Evolutionary conservation across 495 filamentous ascomycete species (phyloP).

Genomic region (Lepidopterella palustris): DNA sequence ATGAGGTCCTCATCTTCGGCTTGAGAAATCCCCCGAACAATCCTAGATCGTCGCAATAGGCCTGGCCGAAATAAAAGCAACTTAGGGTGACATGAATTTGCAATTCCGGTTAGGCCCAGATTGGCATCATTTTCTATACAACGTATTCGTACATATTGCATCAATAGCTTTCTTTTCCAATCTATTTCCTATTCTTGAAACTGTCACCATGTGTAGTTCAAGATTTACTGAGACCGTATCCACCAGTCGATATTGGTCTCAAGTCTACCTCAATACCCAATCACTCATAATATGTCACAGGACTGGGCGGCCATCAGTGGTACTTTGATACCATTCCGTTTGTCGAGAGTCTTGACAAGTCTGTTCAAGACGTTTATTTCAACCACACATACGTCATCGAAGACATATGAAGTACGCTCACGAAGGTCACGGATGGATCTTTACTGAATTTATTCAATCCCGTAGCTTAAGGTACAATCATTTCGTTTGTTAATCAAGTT

Average conservation of each 20-base stretch:
- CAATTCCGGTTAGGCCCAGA: too few species aligned
- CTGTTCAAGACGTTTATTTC: slow-evolving; percentile 44
- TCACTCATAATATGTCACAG: slow-evolving; percentile 24
- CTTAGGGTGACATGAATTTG: too few species aligned
- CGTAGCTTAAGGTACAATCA: slow-evolving; percentile 33
- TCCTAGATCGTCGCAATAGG: too few species aligned
- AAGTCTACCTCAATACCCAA: slow-evolving; percentile 21
- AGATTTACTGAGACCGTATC: slow-evolving; percentile 12
- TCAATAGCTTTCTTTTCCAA: background rate
- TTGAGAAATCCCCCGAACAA: too few species aligned
- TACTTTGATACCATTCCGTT: slow-evolving; percentile 43
- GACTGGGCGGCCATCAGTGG: slow-evolving; percentile 29
- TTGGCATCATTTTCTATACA: background rate
- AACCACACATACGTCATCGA: slow-evolving; percentile 42
- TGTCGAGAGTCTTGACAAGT: slow-evolving; percentile 44
- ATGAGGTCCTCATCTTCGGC: too few species aligned
- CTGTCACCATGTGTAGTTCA: background rate
- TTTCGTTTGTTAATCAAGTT: background rate
- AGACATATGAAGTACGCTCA: slow-evolving; percentile 40
- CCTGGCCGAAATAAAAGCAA: too few species aligned
- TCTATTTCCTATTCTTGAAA: background rate
- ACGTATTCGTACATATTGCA: background rate
- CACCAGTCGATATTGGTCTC: slow-evolving; percentile 19
- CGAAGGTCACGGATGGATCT: slow-evolving; percentile 41
- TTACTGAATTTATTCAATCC: slow-evolving; percentile 43